These are phyloP conservation scores for Lentinula guzmanii DNA, from an alignment of 768 basidiomycete species.

Conservation along the genomic window DNA sequence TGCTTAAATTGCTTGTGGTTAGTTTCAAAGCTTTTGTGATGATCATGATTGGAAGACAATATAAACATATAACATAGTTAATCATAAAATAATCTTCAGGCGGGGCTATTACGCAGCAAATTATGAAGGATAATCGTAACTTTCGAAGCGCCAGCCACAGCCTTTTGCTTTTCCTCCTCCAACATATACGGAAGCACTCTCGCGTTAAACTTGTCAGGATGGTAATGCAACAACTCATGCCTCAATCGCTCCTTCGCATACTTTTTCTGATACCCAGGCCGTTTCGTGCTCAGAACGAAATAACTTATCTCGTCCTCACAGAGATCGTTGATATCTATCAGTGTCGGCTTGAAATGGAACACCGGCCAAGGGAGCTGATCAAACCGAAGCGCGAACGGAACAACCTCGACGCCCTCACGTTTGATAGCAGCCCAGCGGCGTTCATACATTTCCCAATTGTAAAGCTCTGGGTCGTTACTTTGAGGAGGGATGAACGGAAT, in stretches of 20 bases:
- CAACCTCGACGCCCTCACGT: neutral
- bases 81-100: no score
- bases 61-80: no score
- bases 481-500: neutral
- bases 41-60: no score
- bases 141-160: neutral
- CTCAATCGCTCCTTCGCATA: neutral
- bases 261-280: neutral
- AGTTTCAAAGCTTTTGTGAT: no score
- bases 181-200: neutral
- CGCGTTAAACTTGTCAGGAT: constrained; percentile 3
- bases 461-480: neutral
- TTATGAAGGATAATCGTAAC: neutral
- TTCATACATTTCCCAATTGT: neutral
- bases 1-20: no score
- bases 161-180: neutral
- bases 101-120: neutral
- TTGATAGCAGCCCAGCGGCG: neutral
- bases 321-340: neutral
- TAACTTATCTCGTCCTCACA: neutral
- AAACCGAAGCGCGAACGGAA: neutral
- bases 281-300: neutral
- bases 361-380: neutral
- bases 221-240: neutral
- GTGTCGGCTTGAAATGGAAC: neutral